Conservation (phyloP, 176 grass and related monocot genomes). For the Pontederia paniculata region DNA sequence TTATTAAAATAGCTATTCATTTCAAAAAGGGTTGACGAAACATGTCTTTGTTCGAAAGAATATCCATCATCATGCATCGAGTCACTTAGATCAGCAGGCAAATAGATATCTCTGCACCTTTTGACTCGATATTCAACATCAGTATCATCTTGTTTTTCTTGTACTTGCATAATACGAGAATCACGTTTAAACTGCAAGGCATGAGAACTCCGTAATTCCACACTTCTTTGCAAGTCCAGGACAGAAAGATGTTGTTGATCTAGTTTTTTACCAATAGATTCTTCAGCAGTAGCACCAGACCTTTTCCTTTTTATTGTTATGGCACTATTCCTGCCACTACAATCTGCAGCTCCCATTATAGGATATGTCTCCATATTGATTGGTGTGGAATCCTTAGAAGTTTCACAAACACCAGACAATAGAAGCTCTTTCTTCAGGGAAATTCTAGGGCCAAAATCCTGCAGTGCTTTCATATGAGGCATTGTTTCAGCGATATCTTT, state of each 20-base stretch:
- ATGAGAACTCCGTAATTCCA: conserved; percentile 22
- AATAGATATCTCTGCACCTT: conserved; percentile 42
- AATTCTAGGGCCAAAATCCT: no score
- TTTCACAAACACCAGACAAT: no score
- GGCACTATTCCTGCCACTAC: conserved; percentile 23
- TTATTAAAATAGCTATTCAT: conserved; percentile 53
- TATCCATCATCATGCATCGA: conserved; percentile 39
- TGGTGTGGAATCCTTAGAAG: no score
- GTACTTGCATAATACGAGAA: conserved; percentile 35
- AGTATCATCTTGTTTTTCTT: conserved; percentile 31
- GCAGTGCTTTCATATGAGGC: no score
- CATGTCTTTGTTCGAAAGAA: conserved; percentile 33
- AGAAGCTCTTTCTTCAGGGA: no score
- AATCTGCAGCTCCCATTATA: conserved; percentile 18
- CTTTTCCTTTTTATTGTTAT: conserved; percentile 35
- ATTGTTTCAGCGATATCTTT: no score
- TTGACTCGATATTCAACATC: conserved; percentile 30
- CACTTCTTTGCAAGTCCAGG: conserved; percentile 55
- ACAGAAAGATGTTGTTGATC: conserved; percentile 36
- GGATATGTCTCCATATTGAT: no score
- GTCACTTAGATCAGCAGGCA: conserved; percentile 61
- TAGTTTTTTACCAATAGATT: conserved; percentile 50
- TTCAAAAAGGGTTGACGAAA: conserved; percentile 37
- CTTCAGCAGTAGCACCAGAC: conserved; percentile 48
- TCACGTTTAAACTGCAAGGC: conserved; percentile 32